phyloP scores from a whole-genome alignment of 2,329 filamentous ascomycete genomes.

The Cryphonectria parasitica region DNA sequence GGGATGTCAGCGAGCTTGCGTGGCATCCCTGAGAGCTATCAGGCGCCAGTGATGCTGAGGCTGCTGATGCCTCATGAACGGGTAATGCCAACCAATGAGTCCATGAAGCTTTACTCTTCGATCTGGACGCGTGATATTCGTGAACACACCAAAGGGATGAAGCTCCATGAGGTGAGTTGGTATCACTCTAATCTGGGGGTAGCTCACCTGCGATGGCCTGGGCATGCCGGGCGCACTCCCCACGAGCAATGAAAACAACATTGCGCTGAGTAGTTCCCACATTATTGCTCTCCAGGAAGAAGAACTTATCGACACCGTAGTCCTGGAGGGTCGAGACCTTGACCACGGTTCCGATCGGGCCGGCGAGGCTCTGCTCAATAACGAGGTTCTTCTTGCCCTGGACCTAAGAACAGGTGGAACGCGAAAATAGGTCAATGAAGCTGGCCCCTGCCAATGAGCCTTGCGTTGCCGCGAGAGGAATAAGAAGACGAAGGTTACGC shows the following conservation, averaged over 20 bases:
- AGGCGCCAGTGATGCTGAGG: background rate
- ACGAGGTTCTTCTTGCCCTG: constrained; percentile 98
- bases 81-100: background rate
- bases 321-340: constrained; percentile 96
- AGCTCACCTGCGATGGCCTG: constrained; percentile 84
- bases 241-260: constrained; percentile 89
- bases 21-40: background rate
- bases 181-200: constrained; percentile 13
- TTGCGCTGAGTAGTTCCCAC: constrained; percentile 93
- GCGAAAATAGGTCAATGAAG: constrained; percentile 26
- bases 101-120: background rate
- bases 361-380: constrained; percentile 87
- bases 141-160: too few species aligned
- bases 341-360: constrained; percentile 86
- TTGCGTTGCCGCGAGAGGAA: constrained; percentile 14
- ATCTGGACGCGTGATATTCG: background rate
- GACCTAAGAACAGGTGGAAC: constrained; percentile 61
- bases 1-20: constrained; percentile 52
- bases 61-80: background rate
- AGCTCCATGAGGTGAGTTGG: background rate
- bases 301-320: constrained; percentile 97
- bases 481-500: background rate
- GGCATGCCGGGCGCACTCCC: constrained; percentile 84
- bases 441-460: constrained; percentile 24
- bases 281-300: constrained; percentile 94